phyloP scores from a whole-genome alignment of 371 early-diverging fungal genomes.

The Mortierella sp. region DNA sequence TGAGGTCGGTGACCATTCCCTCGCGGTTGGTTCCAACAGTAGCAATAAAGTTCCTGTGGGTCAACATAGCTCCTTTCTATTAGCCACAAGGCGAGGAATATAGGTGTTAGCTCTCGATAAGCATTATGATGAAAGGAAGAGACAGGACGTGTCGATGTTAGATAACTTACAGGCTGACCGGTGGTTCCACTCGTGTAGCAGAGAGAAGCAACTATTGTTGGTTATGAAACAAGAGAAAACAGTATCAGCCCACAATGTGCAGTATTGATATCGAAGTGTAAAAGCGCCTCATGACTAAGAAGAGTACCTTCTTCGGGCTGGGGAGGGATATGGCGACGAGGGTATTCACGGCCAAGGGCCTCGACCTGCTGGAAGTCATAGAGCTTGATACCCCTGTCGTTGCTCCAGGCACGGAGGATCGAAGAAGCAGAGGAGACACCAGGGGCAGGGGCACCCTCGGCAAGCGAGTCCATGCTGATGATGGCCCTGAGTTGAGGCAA shows the following conservation, averaged over 20 bases:
- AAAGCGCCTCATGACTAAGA: neutral
- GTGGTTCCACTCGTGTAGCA: slow-evolving; percentile 97
- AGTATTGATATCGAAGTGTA: neutral
- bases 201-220: slow-evolving; percentile 50
- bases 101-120: neutral
- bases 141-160: slow-evolving; percentile 60
- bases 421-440: slow-evolving; percentile 43
- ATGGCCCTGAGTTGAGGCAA: slow-evolving; percentile 75
- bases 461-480: slow-evolving; percentile 79
- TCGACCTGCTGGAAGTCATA: slow-evolving; percentile 75
- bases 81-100: slow-evolving; percentile 53
- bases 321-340: slow-evolving; percentile 59
- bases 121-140: neutral
- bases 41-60: slow-evolving; percentile 67
- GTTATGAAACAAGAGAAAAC: neutral
- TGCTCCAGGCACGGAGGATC: slow-evolving; percentile 60
- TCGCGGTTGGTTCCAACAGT: slow-evolving; percentile 34
- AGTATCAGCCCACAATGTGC: neutral
- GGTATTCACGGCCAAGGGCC: slow-evolving; percentile 66
- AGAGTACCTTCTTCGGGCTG: slow-evolving; percentile 21
- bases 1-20: slow-evolving; percentile 18
- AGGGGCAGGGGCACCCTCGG: slow-evolving; percentile 44
- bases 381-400: slow-evolving; percentile 61
- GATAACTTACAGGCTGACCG: slow-evolving; percentile 75
- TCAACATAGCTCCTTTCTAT: slow-evolving; percentile 68